phyloP scores from a whole-genome alignment of 768 basidiomycete species.

The Asterophora lycoperdoides region DNA sequence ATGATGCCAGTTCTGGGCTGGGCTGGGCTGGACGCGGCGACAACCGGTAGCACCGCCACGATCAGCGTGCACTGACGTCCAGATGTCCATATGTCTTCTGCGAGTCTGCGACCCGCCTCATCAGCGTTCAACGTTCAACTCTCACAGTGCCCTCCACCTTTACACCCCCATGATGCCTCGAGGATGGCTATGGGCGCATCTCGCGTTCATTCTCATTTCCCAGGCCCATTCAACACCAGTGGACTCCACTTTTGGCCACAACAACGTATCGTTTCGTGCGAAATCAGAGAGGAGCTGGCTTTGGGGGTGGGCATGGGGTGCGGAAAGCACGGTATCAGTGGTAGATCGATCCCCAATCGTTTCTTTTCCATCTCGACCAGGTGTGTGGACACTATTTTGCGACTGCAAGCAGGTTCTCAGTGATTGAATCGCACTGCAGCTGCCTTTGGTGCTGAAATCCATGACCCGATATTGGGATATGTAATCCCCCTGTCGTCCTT shows the following conservation, averaged over 20 bases:
- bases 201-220: constrained; percentile 15
- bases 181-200: constrained; percentile 24
- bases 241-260: constrained; percentile 16
- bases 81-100: too few relatives aligned
- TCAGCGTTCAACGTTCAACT: neutral
- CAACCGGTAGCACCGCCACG: neutral
- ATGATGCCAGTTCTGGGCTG: too few relatives aligned
- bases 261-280: constrained; percentile 25
- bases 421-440: constrained; percentile 31
- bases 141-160: neutral
- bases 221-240: constrained; percentile 25
- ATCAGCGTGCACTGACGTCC: neutral
- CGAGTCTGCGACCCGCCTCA: too few relatives aligned
- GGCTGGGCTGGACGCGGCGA: too few relatives aligned
- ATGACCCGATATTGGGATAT: constrained; percentile 64
- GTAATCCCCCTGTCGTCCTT: constrained; percentile 69
- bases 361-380: constrained; percentile 65
- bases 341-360: constrained; percentile 72
- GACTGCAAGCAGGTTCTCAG: neutral
- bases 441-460: constrained; percentile 71
- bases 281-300: constrained; percentile 53
- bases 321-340: constrained; percentile 67
- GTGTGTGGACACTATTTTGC: constrained; percentile 22
- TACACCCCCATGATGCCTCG: constrained; percentile 16
- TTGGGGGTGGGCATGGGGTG: constrained; percentile 67